Percentiles rank a stretch among this genome's conserved stretches.
phyloP scores from a whole-genome alignment of 2,329 filamentous ascomycete species.

The Epichloe sp. region DNA sequence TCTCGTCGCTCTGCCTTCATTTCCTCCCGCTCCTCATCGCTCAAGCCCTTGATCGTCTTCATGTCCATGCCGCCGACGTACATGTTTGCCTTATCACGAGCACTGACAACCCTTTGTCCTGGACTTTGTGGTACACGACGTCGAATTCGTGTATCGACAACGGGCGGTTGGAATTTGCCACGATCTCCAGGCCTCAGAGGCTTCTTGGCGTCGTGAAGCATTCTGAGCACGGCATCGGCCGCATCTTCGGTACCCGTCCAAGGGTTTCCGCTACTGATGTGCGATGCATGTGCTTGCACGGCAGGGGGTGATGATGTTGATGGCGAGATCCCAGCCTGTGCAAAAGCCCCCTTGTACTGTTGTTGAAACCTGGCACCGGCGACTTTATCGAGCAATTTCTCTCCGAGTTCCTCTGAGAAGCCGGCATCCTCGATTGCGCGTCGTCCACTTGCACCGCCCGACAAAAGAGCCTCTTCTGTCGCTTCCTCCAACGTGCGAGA shows the following conservation, averaged over 20 bases:
- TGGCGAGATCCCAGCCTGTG: constrained; percentile 33
- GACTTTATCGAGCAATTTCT: constrained; percentile 42
- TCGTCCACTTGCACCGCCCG: constrained; percentile 45
- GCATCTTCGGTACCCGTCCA: constrained; percentile 71
- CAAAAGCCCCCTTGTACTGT: constrained; percentile 33
- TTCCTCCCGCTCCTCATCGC: constrained; percentile 58
- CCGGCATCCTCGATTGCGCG: constrained; percentile 48
- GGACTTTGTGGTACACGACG: constrained; percentile 24
- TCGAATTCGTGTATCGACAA: constrained; percentile 40
- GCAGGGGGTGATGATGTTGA: constrained; percentile 47
- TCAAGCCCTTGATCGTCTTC: constrained; percentile 39
- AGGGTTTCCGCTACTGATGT: constrained; percentile 49
- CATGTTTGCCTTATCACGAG: constrained; percentile 41
- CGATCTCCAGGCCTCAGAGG: constrained; percentile 43
- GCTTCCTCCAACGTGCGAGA: constrained; percentile 45
- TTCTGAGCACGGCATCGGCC: constrained; percentile 67
- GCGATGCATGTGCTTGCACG: constrained; percentile 45
- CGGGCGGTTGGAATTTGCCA: constrained; percentile 31
- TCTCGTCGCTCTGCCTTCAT: constrained; percentile 64
- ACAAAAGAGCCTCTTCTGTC: constrained; percentile 48
- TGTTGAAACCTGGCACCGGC: constrained; percentile 40
- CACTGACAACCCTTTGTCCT: constrained; percentile 36
- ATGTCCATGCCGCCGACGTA: constrained; percentile 36
- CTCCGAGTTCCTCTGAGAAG: constrained; percentile 50
- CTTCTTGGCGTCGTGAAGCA: constrained; percentile 70